Evolutionary conservation across 106 monocot species (phyloP).

Genomic region (Allium cepa): DNA sequence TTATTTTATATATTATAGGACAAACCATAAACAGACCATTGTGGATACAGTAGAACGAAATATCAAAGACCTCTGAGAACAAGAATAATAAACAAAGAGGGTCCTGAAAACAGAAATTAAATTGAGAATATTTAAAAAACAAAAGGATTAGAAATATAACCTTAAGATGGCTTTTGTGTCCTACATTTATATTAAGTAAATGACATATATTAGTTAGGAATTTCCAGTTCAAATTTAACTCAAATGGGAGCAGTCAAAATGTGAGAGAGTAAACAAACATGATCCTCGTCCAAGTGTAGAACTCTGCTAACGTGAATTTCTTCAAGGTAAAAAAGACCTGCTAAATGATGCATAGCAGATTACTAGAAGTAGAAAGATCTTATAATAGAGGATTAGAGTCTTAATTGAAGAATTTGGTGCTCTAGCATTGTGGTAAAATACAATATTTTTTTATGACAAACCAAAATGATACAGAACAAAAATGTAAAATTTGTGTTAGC

Average conservation of each 20-base stretch:
- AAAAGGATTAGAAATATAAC: constrained; percentile 21
- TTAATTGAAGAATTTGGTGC: neutral
- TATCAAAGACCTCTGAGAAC: neutral
- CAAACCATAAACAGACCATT: neutral
- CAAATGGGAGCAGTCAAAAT: constrained; percentile 9
- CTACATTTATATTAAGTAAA: constrained; percentile 22
- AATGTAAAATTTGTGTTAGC: neutral
- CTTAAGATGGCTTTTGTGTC: constrained; percentile 14
- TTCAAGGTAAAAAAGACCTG: constrained; percentile 23
- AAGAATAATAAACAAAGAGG: neutral
- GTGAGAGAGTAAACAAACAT: constrained; percentile 21
- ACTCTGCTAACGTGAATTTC: constrained; percentile 22
- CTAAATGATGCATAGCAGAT: constrained; percentile 25
- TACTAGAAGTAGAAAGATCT: constrained; percentile 9
- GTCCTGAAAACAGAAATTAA: neutral
- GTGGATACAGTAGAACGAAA: neutral
- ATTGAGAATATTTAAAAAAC: neutral
- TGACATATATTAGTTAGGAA: constrained; percentile 10
- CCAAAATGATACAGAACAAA: neutral
- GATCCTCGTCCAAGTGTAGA: constrained; percentile 19
- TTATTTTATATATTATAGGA: neutral
- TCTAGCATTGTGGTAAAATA: neutral
- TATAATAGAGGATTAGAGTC: too few species aligned
- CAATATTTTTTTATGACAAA: neutral
- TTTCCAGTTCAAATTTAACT: constrained; percentile 14